Percentiles rank a stretch among this genome's conserved stretches.
Conservation (phyloP, 2,329 filamentous ascomycete genomes). For the Fusarium odoratissimum region DNA sequence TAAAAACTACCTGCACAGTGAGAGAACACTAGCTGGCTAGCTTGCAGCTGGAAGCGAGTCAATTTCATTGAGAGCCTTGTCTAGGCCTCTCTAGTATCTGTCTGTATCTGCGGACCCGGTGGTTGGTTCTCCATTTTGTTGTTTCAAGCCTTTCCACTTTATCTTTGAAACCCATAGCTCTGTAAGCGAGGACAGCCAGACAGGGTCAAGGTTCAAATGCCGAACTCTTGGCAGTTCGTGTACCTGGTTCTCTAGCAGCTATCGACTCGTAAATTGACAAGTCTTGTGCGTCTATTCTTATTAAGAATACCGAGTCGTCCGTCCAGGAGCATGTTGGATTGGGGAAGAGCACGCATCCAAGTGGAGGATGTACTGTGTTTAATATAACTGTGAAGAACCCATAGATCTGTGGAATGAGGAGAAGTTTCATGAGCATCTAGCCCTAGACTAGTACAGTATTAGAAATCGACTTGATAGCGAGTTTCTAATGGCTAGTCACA, state of each 20-base stretch:
- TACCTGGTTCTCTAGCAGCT: neutral
- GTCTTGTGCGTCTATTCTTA: neutral
- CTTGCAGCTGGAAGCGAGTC: neutral
- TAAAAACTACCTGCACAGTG: neutral
- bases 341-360: neutral
- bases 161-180: constrained; percentile 29
- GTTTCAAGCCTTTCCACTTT: constrained; percentile 28
- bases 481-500: neutral
- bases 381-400: neutral
- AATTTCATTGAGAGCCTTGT: neutral
- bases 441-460: neutral
- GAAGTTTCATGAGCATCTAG: neutral
- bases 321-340: constrained; percentile 1
- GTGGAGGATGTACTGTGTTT: neutral
- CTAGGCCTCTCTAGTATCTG: neutral
- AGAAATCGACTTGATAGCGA: neutral
- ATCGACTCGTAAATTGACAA: neutral
- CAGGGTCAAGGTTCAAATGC: constrained; percentile 15
- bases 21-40: neutral
- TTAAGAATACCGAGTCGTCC: constrained; percentile 7
- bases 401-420: neutral
- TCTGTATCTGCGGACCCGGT: constrained; percentile 14
- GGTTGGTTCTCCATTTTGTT: constrained; percentile 24
- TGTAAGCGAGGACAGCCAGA: constrained; percentile 34
- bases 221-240: constrained; percentile 17